These are phyloP conservation scores for Kregervanrija pseudodelftensis DNA, from an alignment of 805 yeast genomes.

Conservation along the genomic window DNA sequence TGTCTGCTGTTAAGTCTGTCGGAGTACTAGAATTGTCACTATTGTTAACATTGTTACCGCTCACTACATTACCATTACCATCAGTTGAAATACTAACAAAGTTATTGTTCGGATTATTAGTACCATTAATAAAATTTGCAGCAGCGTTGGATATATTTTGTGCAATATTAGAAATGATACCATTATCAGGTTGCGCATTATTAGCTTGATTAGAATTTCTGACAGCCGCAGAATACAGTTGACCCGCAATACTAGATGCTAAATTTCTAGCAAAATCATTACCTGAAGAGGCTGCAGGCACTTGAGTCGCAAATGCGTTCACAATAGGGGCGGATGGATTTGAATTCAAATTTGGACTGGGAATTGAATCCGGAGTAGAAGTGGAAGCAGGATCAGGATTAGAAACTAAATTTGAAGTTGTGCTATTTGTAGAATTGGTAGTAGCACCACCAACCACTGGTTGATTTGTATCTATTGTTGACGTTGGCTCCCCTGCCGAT, in stretches of 20 bases:
- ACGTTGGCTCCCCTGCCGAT: background rate
- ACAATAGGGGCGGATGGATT: too few relatives aligned
- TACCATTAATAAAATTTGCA: background rate
- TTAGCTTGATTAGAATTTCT: background rate
- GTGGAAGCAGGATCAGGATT: background rate
- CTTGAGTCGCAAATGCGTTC: too few relatives aligned
- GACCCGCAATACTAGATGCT: conserved; percentile 7
- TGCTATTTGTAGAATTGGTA: too few relatives aligned
- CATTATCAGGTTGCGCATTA: conserved; percentile 1
- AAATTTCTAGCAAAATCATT: conserved; percentile 7
- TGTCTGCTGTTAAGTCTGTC: background rate
- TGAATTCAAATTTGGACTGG: background rate
- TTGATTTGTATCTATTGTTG: background rate
- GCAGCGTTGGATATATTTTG: conserved; percentile 3
- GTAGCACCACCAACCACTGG: background rate
- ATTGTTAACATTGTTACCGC: background rate
- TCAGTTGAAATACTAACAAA: background rate
- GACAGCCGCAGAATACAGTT: conserved; percentile 1
- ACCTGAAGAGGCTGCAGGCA: background rate
- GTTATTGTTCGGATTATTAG: too few relatives aligned
- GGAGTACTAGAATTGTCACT: background rate
- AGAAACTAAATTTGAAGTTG: background rate
- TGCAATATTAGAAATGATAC: conserved; percentile 1
- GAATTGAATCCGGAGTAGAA: background rate
- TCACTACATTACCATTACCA: conserved; percentile 1